These are phyloP conservation scores for Botrytis tulipae DNA, from an alignment of 2,329 filamentous ascomycete species.

Conservation along the genomic window DNA sequence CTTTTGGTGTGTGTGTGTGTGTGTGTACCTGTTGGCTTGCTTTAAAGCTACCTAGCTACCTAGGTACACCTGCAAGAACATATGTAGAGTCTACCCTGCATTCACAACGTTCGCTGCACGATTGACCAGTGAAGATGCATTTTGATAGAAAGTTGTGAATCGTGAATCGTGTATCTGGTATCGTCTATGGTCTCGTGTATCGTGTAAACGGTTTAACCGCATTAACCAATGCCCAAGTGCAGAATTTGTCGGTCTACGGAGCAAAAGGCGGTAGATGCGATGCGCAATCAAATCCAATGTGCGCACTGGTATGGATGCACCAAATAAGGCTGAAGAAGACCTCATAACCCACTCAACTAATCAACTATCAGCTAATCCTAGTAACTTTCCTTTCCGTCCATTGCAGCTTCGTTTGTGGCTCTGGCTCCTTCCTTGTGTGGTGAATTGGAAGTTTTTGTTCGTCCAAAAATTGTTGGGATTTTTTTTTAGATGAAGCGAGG, in stretches of 20 bases:
- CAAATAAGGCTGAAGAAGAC: constrained; percentile 5
- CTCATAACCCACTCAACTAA: neutral
- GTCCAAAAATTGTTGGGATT: constrained; percentile 7
- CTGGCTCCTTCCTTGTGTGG: constrained; percentile 1
- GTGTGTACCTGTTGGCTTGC: neutral
- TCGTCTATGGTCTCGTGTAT: neutral
- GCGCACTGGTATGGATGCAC: neutral
- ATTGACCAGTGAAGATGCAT: neutral
- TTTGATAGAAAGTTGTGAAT: neutral
- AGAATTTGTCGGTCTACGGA: neutral
- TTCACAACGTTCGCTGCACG: neutral
- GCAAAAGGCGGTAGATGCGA: neutral
- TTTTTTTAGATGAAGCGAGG: neutral
- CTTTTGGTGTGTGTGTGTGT: neutral
- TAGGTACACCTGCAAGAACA: neutral
- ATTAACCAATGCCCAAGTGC: neutral
- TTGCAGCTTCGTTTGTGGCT: neutral
- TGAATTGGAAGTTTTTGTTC: neutral
- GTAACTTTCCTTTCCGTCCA: no score
- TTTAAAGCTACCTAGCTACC: neutral
- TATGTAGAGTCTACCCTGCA: neutral
- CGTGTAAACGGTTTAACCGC: neutral
- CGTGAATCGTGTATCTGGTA: neutral
- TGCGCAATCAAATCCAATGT: neutral
- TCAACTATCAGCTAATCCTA: no score